Evolutionary conservation across 371 early-diverging fungal species (phyloP).

Genomic region (Haplosporangium sp.): DNA sequence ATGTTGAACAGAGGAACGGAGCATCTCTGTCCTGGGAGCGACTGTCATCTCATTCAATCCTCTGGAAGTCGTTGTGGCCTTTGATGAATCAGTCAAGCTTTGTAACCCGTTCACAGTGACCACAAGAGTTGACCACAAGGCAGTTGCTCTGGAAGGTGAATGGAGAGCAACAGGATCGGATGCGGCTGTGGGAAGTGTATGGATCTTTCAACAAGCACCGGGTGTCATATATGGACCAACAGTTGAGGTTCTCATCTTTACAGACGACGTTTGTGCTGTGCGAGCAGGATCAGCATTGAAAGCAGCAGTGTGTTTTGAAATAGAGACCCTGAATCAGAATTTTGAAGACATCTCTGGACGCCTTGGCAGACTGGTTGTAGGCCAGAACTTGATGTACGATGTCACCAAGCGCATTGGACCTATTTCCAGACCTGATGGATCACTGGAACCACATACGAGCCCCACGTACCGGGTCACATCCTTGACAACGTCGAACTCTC

Average conservation of each 20-base stretch:
- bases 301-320: slow-evolving; percentile 33
- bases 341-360: slow-evolving; percentile 23
- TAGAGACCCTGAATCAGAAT: slow-evolving; percentile 36
- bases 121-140: slow-evolving; percentile 21
- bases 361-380: slow-evolving; percentile 22
- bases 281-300: slow-evolving; percentile 26
- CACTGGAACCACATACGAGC: slow-evolving; percentile 11
- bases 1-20: slow-evolving; percentile 26
- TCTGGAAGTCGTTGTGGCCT: slow-evolving; percentile 48
- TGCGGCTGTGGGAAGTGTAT: slow-evolving; percentile 34
- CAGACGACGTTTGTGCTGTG: slow-evolving; percentile 30
- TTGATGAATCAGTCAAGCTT: slow-evolving; percentile 51
- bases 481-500: slow-evolving; percentile 20
- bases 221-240: slow-evolving; percentile 27
- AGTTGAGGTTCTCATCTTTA: slow-evolving; percentile 37
- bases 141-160: slow-evolving; percentile 30
- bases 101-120: slow-evolving; percentile 40
- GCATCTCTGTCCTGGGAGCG: slow-evolving; percentile 46
- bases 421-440: slow-evolving; percentile 16
- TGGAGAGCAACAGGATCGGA: slow-evolving; percentile 52
- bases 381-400: slow-evolving; percentile 43
- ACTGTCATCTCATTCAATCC: slow-evolving; percentile 46
- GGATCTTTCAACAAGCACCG: slow-evolving; percentile 47
- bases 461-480: slow-evolving; percentile 29
- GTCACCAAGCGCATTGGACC: slow-evolving; percentile 40